phyloP scores from a whole-genome alignment of 2,329 filamentous ascomycete species.

The Diaporthe destruens region DNA sequence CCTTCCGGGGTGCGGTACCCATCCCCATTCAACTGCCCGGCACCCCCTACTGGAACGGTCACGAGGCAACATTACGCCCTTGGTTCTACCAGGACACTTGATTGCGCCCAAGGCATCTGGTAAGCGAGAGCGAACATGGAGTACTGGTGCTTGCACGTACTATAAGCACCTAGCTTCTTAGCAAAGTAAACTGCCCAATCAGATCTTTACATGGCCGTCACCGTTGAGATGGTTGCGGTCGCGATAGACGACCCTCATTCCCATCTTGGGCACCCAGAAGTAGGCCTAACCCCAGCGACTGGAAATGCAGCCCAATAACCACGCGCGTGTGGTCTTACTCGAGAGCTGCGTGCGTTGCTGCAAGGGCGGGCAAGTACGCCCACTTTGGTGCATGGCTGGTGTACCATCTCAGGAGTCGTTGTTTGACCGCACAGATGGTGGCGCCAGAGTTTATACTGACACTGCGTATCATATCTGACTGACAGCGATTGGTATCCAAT shows the following conservation, averaged over 20 bases:
- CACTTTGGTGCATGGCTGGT: background rate
- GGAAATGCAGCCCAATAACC: constrained; percentile 5
- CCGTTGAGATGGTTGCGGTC: background rate
- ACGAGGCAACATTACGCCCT: constrained; percentile 50
- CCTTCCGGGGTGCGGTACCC: constrained; percentile 69
- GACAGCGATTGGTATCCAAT: constrained; percentile 34
- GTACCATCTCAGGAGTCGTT: constrained; percentile 14
- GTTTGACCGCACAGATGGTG: constrained; percentile 31
- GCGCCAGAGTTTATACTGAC: constrained; percentile 32
- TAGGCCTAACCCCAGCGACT: background rate
- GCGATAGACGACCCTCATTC: background rate
- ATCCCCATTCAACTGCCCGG: constrained; percentile 75
- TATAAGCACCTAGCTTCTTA: background rate
- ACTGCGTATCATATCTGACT: constrained; percentile 28
- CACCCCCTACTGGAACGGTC: constrained; percentile 56
- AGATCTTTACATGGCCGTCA: background rate
- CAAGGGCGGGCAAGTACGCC: background rate
- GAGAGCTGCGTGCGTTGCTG: constrained; percentile 4
- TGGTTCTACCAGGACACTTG: constrained; percentile 54
- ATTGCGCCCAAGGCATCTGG: background rate
- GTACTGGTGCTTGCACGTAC: background rate
- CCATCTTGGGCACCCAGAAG: background rate
- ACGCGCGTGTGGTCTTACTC: background rate
- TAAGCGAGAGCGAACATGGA: constrained; percentile 25
- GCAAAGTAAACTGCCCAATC: background rate